Percentiles rank a stretch among this genome's conserved stretches.
Evolutionary conservation across 495 filamentous ascomycete species (phyloP).

Genomic region (Thermothielavioides terrestris): DNA sequence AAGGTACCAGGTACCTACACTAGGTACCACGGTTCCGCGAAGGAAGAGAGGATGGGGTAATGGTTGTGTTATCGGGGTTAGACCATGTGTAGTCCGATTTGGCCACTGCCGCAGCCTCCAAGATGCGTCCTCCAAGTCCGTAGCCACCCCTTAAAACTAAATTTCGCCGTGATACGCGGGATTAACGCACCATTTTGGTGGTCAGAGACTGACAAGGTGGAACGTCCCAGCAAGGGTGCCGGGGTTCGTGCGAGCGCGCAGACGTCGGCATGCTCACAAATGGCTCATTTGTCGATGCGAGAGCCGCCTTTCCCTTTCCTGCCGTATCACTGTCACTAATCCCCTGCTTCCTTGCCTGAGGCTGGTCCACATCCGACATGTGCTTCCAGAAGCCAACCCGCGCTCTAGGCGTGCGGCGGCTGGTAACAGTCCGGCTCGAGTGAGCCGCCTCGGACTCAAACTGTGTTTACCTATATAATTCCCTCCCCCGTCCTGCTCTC

Average conservation of each 20-base stretch:
- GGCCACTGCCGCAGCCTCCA: not conserved
- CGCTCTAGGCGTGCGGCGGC: constrained; percentile 1
- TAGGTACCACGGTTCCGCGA: no score
- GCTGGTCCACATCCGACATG: constrained; percentile 2
- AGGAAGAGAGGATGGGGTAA: not conserved
- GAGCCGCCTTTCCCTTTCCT: not conserved
- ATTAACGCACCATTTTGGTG: not conserved
- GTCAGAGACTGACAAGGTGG: not conserved
- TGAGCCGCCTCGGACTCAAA: no score
- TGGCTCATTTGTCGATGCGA: constrained; percentile 10
- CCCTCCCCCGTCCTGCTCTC: not conserved
- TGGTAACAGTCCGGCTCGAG: not conserved
- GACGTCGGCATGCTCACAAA: constrained; percentile 1
- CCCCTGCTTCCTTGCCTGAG: not conserved
- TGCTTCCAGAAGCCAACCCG: not conserved
- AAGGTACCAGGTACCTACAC: no score
- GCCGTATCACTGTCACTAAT: not conserved
- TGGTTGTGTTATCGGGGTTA: not conserved
- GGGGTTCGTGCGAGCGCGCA: not conserved
- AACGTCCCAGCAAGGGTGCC: constrained; percentile 1
- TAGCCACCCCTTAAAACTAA: not conserved
- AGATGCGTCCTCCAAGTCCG: not conserved
- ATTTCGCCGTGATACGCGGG: not conserved
- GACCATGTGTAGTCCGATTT: not conserved
- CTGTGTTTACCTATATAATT: constrained; percentile 1